These are phyloP conservation scores for Ustilago hordei DNA, from an alignment of 1,284 basidiomycete species.

Conservation along the genomic window DNA sequence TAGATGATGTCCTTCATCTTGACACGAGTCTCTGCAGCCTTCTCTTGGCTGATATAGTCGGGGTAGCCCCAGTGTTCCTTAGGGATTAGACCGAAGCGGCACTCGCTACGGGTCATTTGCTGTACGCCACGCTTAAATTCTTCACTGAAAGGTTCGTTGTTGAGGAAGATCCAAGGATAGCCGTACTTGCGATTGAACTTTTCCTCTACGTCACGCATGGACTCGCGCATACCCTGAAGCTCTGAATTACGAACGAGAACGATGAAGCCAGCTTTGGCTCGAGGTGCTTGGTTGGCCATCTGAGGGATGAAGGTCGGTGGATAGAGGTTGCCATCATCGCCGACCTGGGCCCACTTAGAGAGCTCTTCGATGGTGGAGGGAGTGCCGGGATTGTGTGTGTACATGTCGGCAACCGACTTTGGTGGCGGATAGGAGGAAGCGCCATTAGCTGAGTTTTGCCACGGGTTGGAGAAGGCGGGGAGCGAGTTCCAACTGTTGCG, in stretches of 20 bases:
- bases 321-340: conserved; percentile 65
- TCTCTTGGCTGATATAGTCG: conserved; percentile 75
- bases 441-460: conserved; percentile 26
- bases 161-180: conserved; percentile 71
- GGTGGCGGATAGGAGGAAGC: conserved; percentile 25
- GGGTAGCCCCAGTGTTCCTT: conserved; percentile 87
- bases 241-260: conserved; percentile 69
- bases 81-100: conserved; percentile 82
- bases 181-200: conserved; percentile 68
- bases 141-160: conserved; percentile 70
- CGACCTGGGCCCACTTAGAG: conserved; percentile 55
- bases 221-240: conserved; percentile 60
- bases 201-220: conserved; percentile 64
- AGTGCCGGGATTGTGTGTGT: conserved; percentile 55
- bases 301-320: conserved; percentile 63
- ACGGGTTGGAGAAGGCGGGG: conserved; percentile 28
- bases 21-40: conserved; percentile 76
- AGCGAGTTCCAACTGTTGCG: conserved; percentile 40
- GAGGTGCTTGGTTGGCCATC: conserved; percentile 59
- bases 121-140: conserved; percentile 69
- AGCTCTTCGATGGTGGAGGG: conserved; percentile 61
- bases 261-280: conserved; percentile 69
- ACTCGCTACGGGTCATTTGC: conserved; percentile 66
- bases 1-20: conserved; percentile 85
- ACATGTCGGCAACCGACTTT: conserved; percentile 54